These are phyloP conservation scores for Pelargonium fulgidum DNA, from an alignment of 441 rosid genomes.

Conservation along the genomic window DNA sequence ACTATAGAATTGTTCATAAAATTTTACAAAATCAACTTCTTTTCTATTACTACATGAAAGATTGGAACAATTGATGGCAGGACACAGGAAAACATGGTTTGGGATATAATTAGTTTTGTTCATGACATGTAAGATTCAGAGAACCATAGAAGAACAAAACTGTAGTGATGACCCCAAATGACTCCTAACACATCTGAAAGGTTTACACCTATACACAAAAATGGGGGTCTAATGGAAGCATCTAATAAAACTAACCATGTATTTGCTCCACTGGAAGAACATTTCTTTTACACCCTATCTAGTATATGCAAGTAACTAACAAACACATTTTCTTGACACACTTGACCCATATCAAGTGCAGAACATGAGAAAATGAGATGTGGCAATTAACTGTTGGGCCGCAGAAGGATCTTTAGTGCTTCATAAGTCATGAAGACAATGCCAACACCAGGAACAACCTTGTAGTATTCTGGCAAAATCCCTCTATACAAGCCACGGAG, in stretches of 20 bases:
- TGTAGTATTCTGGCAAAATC: slow-evolving; percentile 85
- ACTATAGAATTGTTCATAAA: too few species aligned
- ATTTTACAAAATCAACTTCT: too few species aligned
- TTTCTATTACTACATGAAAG: too few species aligned
- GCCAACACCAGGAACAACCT: slow-evolving; percentile 91
- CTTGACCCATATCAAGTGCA: not conserved
- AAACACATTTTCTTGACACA: slow-evolving; percentile 5
- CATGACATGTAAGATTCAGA: too few species aligned
- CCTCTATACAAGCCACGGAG: slow-evolving; percentile 83
- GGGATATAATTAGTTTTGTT: too few species aligned
- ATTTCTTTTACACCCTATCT: slow-evolving; percentile 18
- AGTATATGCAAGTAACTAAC: slow-evolving; percentile 3
- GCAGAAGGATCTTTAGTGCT: slow-evolving; percentile 53
- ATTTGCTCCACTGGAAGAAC: slow-evolving; percentile 11
- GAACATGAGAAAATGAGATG: not conserved
- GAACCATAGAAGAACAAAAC: slow-evolving; percentile 16
- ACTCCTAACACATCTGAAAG: slow-evolving; percentile 17
- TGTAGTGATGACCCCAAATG: slow-evolving; percentile 18
- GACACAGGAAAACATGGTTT: too few species aligned
- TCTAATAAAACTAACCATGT: slow-evolving; percentile 39
- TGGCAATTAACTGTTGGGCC: not conserved
- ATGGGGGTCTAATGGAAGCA: slow-evolving; percentile 26
- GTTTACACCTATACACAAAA: slow-evolving; percentile 30
- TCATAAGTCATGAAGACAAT: slow-evolving; percentile 90
- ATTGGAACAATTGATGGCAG: too few species aligned